Evolutionary conservation across 2,329 filamentous ascomycete genomes (phyloP), one percentile per base, ranked within the genome.

Genomic region (Nemania abortiva): DNA sequence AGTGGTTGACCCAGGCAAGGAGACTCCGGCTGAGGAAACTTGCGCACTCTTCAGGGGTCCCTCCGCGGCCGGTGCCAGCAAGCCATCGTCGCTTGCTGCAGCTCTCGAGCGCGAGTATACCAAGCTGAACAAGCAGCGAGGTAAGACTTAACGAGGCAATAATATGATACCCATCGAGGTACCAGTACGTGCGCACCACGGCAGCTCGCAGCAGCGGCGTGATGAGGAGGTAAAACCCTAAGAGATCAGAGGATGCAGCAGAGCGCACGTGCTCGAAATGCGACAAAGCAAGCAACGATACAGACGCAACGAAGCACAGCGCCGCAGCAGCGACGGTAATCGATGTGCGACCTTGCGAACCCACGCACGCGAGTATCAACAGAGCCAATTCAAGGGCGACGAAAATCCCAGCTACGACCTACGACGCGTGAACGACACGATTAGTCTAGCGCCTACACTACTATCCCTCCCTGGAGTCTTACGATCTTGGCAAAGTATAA

Each of bases 1-100:
- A 52, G 18, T n/a, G 20, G 20, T 70, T 72, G 45, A 74, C 56
- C 70, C 73, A 74, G 34, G 61, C 57, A 22, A 74, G 68, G 20
- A 74, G 63, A 58, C 67, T 68, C 20, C 66, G 59, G 55, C 63
- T 72, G 52, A 73, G 63, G 29, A 71, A 69, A n/a, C 73, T 68
- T 20, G 72, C 69, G 27, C 63, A 60, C 22, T 67, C 70, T 58
- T 74, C 72, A 7, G 66, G 60, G 3, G 47, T 59, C 11, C 55
- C 52, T 18, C 20, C 27, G 34, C 27, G 42, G n/a, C 50, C 47
- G 18, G 42, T 24, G 6, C 61, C 58, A 42, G 55, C n/a, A 42
- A 71, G 45, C 52, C 61, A 65, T n/a, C 56, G 56, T 18, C 60
- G 64, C 50, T 73, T 73, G 47, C 56, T 67, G 10, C 37, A 65